Evolutionary conservation across 225 moss, liverwort and hornwort genomes (phyloP).

Genomic region (Neckera pumila): DNA sequence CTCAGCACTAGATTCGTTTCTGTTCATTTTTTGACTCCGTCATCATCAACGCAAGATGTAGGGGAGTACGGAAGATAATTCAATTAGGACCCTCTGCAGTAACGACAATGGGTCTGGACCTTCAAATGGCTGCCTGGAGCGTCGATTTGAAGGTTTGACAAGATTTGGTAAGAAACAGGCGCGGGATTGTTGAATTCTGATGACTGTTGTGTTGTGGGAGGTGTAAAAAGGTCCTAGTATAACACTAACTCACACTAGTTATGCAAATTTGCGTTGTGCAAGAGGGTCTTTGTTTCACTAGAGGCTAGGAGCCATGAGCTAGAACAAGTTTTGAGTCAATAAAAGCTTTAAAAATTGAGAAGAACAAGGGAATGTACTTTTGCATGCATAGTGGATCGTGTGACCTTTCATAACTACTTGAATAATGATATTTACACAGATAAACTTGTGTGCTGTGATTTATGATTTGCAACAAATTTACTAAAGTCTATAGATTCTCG

Average conservation of each 20-base stretch:
- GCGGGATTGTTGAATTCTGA: accelerated
- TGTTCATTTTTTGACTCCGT: not conserved
- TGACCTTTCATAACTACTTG: not conserved
- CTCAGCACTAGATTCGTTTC: not conserved
- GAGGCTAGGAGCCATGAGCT: accelerated
- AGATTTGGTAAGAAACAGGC: not conserved
- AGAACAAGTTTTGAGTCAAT: not conserved
- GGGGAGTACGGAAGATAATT: not conserved
- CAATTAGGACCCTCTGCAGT: not conserved
- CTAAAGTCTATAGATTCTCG: not conserved
- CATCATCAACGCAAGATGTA: not conserved
- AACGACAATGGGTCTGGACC: not conserved
- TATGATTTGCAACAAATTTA: not conserved
- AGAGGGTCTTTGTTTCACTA: not conserved
- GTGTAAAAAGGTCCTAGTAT: accelerated
- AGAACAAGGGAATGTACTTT: not conserved
- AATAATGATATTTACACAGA: not conserved
- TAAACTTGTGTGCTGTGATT: not conserved
- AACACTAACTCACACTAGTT: not conserved
- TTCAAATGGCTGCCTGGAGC: not conserved
- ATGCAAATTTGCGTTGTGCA: not conserved
- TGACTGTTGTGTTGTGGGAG: accelerated
- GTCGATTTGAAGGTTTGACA: not conserved
- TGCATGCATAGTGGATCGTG: not conserved
- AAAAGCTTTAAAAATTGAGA: not conserved